phyloP scores from a whole-genome alignment of 179 eudicot genomes.

The Beta corolliflora region DNA sequence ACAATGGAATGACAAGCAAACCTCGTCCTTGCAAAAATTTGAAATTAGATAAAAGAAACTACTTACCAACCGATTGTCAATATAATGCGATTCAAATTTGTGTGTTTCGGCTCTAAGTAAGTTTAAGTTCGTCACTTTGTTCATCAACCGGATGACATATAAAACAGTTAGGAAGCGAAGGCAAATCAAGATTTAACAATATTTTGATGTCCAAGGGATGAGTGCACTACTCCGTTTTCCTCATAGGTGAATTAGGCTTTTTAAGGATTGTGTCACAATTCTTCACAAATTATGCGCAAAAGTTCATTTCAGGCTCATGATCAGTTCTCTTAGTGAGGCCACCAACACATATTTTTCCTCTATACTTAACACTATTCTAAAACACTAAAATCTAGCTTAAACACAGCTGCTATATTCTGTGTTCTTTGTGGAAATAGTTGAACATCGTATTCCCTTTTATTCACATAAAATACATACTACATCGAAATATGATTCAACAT shows the following conservation, averaged over 20 bases:
- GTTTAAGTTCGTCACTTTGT: conserved; percentile 79
- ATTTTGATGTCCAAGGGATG: neutral
- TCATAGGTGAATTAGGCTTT: too few species aligned
- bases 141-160: conserved; percentile 9
- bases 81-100: conserved; percentile 88
- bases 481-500: neutral
- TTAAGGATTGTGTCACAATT: too few species aligned
- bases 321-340: neutral
- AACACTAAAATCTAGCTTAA: neutral
- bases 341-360: neutral
- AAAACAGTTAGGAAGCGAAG: neutral
- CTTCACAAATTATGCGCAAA: neutral
- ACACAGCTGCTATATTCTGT: neutral
- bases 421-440: neutral
- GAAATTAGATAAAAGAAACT: conserved; percentile 1
- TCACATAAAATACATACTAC: neutral
- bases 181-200: neutral
- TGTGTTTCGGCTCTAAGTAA: conserved; percentile 79
- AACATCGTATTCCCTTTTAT: neutral
- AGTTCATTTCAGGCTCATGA: neutral
- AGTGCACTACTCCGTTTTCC: neutral
- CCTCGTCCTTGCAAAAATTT: conserved; percentile 2
- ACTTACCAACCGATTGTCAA: conserved; percentile 86
- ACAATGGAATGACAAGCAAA: conserved; percentile 7
- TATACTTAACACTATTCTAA: too few species aligned